Percentiles rank a stretch among this genome's conserved stretches.
These are phyloP conservation scores for Chytriomyces hyalinus DNA, from an alignment of 192 early-diverging fungal species.

Conservation along the genomic window DNA sequence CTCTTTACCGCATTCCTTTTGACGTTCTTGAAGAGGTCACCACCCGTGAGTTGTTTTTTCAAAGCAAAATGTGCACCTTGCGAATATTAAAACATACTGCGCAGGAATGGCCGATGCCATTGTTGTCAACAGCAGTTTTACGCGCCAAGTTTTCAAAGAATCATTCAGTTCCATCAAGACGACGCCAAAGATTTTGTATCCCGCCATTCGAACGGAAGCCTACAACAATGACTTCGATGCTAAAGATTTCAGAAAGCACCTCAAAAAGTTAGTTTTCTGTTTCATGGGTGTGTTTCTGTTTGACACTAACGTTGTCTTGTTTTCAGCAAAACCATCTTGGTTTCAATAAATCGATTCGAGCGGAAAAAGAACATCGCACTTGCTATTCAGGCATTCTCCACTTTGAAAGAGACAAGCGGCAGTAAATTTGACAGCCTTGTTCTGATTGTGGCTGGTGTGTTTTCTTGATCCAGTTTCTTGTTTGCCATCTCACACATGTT, in stretches of 20 bases:
- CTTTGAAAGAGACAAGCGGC: constrained; percentile 37
- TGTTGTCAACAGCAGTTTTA: constrained; percentile 94
- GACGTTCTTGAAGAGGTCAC: constrained; percentile 86
- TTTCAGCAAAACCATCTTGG: constrained; percentile 37
- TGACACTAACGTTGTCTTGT: not conserved
- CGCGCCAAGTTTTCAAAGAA: constrained; percentile 69
- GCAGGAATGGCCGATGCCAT: constrained; percentile 84
- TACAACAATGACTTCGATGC: not conserved
- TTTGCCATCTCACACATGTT: not conserved
- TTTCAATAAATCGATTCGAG: constrained; percentile 98
- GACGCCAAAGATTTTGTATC: constrained; percentile 78
- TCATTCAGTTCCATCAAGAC: constrained; percentile 72
- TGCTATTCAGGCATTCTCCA: constrained; percentile 77
- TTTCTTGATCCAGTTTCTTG: not conserved
- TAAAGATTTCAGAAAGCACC: constrained; percentile 1
- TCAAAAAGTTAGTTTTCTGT: not conserved
- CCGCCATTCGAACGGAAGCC: constrained; percentile 68
- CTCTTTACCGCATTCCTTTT: constrained; percentile 78
- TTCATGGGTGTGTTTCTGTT: not conserved
- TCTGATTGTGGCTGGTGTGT: constrained; percentile 78
- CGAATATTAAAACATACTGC: not conserved
- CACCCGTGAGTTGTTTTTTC: constrained; percentile 60
- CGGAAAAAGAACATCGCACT: constrained; percentile 88
- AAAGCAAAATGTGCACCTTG: not conserved
- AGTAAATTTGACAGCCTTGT: constrained; percentile 49